These are phyloP conservation scores for Thalassiosira exigua DNA, from an alignment of 352 stramenopile species.

Conservation along the genomic window DNA sequence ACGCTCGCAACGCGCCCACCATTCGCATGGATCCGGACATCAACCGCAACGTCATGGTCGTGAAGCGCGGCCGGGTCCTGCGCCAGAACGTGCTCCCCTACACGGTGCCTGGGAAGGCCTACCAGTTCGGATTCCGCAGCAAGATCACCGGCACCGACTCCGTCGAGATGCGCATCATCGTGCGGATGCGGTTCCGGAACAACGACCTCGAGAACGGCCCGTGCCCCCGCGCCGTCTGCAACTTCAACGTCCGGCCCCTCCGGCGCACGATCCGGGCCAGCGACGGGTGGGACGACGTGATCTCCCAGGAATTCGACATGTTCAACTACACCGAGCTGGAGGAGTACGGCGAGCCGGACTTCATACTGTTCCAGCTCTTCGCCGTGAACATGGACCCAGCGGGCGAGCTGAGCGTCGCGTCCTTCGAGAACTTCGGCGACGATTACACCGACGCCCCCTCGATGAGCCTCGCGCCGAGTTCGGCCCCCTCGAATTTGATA, in stretches of 20 bases:
- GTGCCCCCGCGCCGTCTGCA: slow-evolving; percentile 26
- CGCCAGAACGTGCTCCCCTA: slow-evolving; percentile 28
- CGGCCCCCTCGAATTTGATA: slow-evolving; percentile 26
- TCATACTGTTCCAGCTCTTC: slow-evolving; percentile 18
- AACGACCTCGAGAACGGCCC: slow-evolving; percentile 30
- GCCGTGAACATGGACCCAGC: not conserved
- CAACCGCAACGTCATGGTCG: slow-evolving; percentile 22
- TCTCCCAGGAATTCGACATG: slow-evolving; percentile 37
- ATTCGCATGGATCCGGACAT: slow-evolving; percentile 20
- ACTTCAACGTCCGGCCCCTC: slow-evolving; percentile 26
- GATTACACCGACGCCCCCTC: slow-evolving; percentile 19
- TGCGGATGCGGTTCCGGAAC: slow-evolving; percentile 44
- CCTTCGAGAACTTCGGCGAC: slow-evolving; percentile 26
- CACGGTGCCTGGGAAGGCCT: slow-evolving; percentile 13
- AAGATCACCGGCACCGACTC: slow-evolving; percentile 15
- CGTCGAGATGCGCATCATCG: slow-evolving; percentile 18
- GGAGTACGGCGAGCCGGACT: slow-evolving; percentile 4
- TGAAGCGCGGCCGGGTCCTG: slow-evolving; percentile 18
- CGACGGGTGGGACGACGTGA: slow-evolving; percentile 20
- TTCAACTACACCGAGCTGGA: slow-evolving; percentile 32
- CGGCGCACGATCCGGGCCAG: not conserved
- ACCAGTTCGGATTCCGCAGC: slow-evolving; percentile 31
- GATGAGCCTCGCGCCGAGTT: slow-evolving; percentile 18
- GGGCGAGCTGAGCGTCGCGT: slow-evolving; percentile 1
- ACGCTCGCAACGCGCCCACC: slow-evolving; percentile 11